Evolutionary conservation across 108 stramenopile species (phyloP).

Genomic region (Skeletonema potamos): DNA sequence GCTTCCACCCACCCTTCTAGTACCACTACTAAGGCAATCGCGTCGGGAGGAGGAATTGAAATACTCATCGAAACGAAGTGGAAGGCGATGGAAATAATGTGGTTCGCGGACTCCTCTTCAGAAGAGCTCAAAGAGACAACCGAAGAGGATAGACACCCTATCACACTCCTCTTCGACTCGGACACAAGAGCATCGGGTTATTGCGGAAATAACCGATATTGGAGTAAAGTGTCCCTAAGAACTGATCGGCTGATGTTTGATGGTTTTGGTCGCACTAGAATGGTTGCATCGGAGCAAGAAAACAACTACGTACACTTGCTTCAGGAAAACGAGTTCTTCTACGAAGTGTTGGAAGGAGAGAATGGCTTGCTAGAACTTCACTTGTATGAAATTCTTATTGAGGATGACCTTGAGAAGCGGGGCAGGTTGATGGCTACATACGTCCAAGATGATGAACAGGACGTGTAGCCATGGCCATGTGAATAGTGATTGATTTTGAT

Average conservation of each 20-base stretch:
- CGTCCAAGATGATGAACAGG: neutral
- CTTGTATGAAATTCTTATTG: neutral
- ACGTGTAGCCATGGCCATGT: neutral
- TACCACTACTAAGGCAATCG: neutral
- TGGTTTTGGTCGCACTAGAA: neutral
- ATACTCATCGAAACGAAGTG: neutral
- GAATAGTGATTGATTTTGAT: neutral
- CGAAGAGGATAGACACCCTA: neutral
- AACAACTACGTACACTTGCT: neutral
- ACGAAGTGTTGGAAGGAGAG: neutral
- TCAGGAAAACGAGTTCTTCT: neutral
- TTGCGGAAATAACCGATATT: neutral
- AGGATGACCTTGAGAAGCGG: neutral
- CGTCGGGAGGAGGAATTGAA: neutral
- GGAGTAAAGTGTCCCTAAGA: neutral
- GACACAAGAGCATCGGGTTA: neutral
- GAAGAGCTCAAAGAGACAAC: neutral
- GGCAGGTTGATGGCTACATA: neutral
- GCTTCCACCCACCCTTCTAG: neutral
- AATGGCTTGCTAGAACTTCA: neutral
- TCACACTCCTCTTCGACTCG: neutral
- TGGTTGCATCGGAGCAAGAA: neutral
- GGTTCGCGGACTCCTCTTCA: neutral
- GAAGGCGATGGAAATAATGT: neutral
- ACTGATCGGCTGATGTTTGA: neutral